phyloP scores from a whole-genome alignment of 139 green algal genomes.

The Eudorina sp. region DNA sequence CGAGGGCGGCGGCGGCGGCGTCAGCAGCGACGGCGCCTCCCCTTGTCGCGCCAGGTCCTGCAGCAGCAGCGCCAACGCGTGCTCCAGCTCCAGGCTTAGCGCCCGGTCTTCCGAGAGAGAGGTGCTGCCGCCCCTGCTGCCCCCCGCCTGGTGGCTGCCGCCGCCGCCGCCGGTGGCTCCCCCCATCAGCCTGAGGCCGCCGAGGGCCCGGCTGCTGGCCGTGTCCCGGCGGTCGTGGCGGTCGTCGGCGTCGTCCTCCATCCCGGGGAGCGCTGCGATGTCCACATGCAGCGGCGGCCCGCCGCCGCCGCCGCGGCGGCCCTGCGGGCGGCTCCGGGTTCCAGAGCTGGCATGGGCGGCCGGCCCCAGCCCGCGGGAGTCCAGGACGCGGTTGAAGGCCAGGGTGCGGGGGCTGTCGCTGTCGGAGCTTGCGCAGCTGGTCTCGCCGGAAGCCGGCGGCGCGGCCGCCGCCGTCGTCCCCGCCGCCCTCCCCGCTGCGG shows the following conservation, averaged over 20 bases:
- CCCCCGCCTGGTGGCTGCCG: not conserved
- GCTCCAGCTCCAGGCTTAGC: conserved; percentile 5
- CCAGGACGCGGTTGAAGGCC: conserved; percentile 21
- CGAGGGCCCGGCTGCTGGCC: not conserved
- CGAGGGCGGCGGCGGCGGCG: not conserved
- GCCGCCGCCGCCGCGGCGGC: not conserved
- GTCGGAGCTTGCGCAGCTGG: conserved; percentile 16
- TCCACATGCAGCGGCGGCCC: not conserved
- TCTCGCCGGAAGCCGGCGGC: not conserved
- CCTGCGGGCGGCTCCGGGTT: not conserved
- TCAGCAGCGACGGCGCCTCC: not conserved
- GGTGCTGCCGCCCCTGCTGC: not conserved
- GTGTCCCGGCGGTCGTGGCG: conserved; percentile 4
- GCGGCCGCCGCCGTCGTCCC: not conserved
- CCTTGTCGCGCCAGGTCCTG: not conserved
- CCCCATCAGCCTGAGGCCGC: not conserved
- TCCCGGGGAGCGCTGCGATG: not conserved
- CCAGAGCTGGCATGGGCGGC: not conserved
- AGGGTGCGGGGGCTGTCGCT: conserved; percentile 28
- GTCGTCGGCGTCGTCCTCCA: not conserved
- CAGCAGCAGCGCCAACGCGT: not conserved
- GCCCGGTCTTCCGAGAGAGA: not conserved
- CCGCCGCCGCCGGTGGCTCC: not conserved
- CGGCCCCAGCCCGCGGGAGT: not conserved
- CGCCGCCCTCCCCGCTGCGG: not conserved